Evolutionary conservation across 371 early-diverging fungal genomes (phyloP).

Genomic region (Rhizopus delemar): DNA sequence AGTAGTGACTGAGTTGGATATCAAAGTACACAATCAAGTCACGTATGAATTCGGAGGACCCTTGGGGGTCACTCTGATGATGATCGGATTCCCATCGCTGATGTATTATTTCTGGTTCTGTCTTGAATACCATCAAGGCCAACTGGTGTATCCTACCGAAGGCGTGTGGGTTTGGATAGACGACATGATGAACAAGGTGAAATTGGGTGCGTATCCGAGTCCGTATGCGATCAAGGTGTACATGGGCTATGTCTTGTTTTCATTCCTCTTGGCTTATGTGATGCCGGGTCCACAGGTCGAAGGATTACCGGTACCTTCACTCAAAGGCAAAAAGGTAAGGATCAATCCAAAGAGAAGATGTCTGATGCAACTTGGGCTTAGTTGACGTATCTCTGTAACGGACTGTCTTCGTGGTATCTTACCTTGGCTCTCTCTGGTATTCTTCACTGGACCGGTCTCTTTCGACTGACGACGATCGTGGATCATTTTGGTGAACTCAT

Average conservation of each 20-base stretch:
- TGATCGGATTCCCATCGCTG: constrained; percentile 68
- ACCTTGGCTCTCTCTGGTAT: constrained; percentile 47
- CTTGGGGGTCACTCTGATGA: constrained; percentile 68
- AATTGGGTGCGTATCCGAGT: constrained; percentile 55
- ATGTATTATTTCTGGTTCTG: constrained; percentile 78
- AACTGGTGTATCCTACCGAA: constrained; percentile 51
- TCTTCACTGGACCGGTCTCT: constrained; percentile 52
- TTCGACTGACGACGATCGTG: constrained; percentile 55
- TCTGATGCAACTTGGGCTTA: constrained; percentile 5
- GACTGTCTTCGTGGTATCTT: constrained; percentile 58
- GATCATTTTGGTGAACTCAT: constrained; percentile 66
- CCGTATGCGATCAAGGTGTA: constrained; percentile 60
- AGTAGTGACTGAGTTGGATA: constrained; percentile 44
- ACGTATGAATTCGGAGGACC: constrained; percentile 78
- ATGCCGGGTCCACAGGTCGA: constrained; percentile 73
- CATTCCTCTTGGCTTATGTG: constrained; percentile 56
- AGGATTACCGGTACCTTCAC: constrained; percentile 70
- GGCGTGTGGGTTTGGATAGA: constrained; percentile 43
- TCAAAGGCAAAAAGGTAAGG: constrained; percentile 57
- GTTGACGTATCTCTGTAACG: constrained; percentile 66
- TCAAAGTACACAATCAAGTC: constrained; percentile 61
- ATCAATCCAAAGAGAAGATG: not conserved
- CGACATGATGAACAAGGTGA: constrained; percentile 43
- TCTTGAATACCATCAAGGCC: constrained; percentile 67
- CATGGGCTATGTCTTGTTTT: constrained; percentile 56